These are phyloP conservation scores for Emmonsia crescens DNA, from an alignment of 2,329 filamentous ascomycete genomes.

Conservation along the genomic window DNA sequence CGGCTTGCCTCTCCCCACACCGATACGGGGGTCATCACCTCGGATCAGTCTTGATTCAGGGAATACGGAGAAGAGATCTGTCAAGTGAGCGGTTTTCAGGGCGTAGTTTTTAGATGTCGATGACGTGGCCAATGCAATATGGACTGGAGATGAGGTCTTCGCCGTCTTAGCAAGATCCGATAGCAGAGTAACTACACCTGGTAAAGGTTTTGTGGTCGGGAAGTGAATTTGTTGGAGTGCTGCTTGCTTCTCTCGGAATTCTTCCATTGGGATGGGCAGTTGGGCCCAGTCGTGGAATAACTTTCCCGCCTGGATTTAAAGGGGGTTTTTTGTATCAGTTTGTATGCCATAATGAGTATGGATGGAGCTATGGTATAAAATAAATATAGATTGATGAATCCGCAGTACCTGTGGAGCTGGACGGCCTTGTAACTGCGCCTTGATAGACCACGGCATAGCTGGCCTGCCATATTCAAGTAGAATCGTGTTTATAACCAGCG, in stretches of 20 bases:
- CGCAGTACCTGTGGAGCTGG: slow-evolving; percentile 43
- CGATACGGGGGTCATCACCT: slow-evolving; percentile 74
- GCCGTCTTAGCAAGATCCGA: slow-evolving; percentile 24
- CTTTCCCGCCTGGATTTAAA: slow-evolving; percentile 37
- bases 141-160: slow-evolving; percentile 40
- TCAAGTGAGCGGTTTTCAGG: slow-evolving; percentile 57
- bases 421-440: slow-evolving; percentile 70
- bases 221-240: slow-evolving; percentile 63
- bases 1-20: slow-evolving; percentile 76
- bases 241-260: slow-evolving; percentile 52
- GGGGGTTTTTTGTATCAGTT: background rate
- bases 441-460: slow-evolving; percentile 80
- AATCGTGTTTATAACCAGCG: slow-evolving; percentile 68
- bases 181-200: slow-evolving; percentile 64
- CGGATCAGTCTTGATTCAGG: slow-evolving; percentile 60
- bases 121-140: slow-evolving; percentile 80
- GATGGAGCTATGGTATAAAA: background rate
- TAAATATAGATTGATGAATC: background rate
- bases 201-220: slow-evolving; percentile 61
- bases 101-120: slow-evolving; percentile 61
- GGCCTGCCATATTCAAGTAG: slow-evolving; percentile 65
- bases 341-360: background rate
- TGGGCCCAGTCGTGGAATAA: slow-evolving; percentile 75
- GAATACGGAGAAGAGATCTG: slow-evolving; percentile 49
- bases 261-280: slow-evolving; percentile 61